Evolutionary conservation across 208 protist species (phyloP), one percentile per base, ranked within the genome.

Genomic region (Leishmania tropica): DNA sequence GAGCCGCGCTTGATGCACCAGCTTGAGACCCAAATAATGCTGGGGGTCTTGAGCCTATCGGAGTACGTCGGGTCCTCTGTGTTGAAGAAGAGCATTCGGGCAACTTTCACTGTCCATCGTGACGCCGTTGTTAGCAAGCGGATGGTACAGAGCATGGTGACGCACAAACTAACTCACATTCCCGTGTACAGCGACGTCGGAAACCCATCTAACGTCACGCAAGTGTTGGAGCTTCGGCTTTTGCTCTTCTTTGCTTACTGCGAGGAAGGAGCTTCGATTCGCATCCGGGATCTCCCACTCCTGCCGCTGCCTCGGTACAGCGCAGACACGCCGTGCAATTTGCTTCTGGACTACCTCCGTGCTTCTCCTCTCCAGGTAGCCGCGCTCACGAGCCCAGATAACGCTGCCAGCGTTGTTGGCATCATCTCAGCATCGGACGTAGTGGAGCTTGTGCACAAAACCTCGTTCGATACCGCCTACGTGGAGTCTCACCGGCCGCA

Each of bases 11-110:
- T 54, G 24, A 86, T 86, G 40, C 88, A 88, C 28, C 85, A 89
- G 42, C 82, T 93, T n/a, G 90, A 95, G 74, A 86, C 87, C 53
- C 81, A 86, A 62, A 95, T 95, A 40, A 95, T 95, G 90, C 81
- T 95, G 8, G 87, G 89, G 70, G 88, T 90, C 17, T 86, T 95
- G 70, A 88, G 90, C 53, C 86, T 95, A 31, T 94, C 90, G 47
- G 92, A 95, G 79, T 85, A 85, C 75, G 85, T 74, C 24, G 90
- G 87, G 60, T 65, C 79, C 15, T 89, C 88, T 19, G 85, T 91
- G n/a, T 64, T 93, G 31, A 87, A 86, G 65, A 75, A 71, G 35
- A 73, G 81, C 48, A 91, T 93, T 68, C 76, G 83, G n/a, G 74
- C 78, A 51, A 83, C 90, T 67, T 95, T 88, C 77, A 84, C 77